Percentiles rank a stretch among this genome's conserved stretches.
Evolutionary conservation across 495 filamentous ascomycete species (phyloP).

Genomic region (Penicillium roqueforti): DNA sequence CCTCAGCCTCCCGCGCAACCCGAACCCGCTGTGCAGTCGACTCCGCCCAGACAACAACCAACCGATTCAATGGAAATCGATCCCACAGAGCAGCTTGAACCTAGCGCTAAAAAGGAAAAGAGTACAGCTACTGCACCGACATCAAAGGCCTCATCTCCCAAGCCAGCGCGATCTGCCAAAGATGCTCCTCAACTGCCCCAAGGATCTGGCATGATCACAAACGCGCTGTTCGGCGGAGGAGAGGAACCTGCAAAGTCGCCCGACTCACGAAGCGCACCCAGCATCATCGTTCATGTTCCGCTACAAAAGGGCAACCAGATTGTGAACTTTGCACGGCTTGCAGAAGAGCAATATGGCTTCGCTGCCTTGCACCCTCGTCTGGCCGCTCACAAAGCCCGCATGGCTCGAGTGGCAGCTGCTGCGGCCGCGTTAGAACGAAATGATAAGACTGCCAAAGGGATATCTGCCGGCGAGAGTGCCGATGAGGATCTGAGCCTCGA

Average conservation of each 20-base stretch:
- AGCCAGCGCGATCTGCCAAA: constrained; percentile 49
- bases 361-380: constrained; percentile 86
- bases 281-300: constrained; percentile 78
- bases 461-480: constrained; percentile 66
- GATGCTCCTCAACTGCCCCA: constrained; percentile 55
- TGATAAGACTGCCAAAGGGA: constrained; percentile 39
- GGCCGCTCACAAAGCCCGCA: constrained; percentile 76
- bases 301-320: constrained; percentile 79
- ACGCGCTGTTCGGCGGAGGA: constrained; percentile 55
- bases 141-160: constrained; percentile 58
- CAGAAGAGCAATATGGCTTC: constrained; percentile 91
- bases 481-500: constrained; percentile 48
- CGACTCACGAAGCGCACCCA: constrained; percentile 59
- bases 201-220: constrained; percentile 65
- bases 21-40: constrained; percentile 15
- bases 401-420: constrained; percentile 77
- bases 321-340: constrained; percentile 90
- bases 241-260: constrained; percentile 36
- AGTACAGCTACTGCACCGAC: constrained; percentile 44
- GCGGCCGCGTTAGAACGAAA: constrained; percentile 74
- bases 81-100: constrained; percentile 20
- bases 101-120: constrained; percentile 37
- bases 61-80: constrained; percentile 39
- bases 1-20: constrained; percentile 17
- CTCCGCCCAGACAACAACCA: constrained; percentile 13